Base-by-base conservation (phyloP, 768 basidiomycete genomes). In the Sporobolomyces roseus region DNA sequence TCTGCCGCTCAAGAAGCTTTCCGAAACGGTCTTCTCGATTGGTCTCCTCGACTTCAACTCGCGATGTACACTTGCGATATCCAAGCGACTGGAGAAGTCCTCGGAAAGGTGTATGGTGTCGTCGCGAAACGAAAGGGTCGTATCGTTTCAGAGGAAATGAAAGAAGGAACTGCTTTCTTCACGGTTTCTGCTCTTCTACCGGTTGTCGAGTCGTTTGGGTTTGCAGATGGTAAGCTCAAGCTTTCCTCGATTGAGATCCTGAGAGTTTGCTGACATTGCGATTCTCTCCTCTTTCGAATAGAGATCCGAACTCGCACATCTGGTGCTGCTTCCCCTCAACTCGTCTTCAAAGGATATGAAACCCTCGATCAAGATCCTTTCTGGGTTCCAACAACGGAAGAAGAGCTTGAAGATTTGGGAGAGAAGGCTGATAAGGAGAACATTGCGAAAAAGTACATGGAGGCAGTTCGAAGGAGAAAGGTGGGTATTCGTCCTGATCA, bases 31-130 rank as follows among this genome's bases (percentile, higher is more conserved):
- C 78, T 99, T 64, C 81, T 98, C 51, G 96, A 98, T 78, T 99
- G 96, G 96, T 97, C 93, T 2, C 96, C 96, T 19, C 83, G 96
- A 65, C 83, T 99, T 73, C 90, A 93, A 86, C 81, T 99, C 73
- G 96, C 96, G 0, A 98, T 98, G 92, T 99, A 99, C 78, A 88
- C 89, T 17, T 99, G 94, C 79, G 93, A 98, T 76, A 98, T 99
- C 61, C 96, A 97, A 80, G 91, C 93, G 2, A 93, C 94, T 21
- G 91, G 91, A 77, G 96, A 99, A 70, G 96, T 98, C 0, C 83
- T 99, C 58, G 96, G 96, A 3, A 98, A 94, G 78, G 93, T 98
- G 2, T 98, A 98, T 75, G 93, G 86, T 13, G 96, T 98, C 25
- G 90, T 98, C 6, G 87, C 94, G 0, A 87, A 87, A 78, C 86